Percentiles rank a stretch among this genome's conserved stretches.
These are phyloP conservation scores for Phytophthora sp. DNA, from an alignment of 352 stramenopile genomes.

Conservation along the genomic window DNA sequence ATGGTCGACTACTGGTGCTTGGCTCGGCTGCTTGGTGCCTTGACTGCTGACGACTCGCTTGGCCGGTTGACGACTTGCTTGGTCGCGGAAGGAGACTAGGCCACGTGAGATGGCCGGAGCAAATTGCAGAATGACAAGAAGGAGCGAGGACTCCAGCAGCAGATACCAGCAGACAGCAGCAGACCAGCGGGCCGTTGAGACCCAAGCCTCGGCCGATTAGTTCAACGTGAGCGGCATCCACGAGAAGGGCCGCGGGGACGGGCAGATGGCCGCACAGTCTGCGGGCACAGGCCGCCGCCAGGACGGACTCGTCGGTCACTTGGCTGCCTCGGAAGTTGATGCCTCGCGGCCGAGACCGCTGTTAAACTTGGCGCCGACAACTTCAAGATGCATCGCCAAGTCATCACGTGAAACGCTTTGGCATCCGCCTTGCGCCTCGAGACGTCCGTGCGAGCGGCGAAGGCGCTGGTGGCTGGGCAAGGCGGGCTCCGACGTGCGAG, in stretches of 20 bases:
- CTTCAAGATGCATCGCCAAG: conserved; percentile 13
- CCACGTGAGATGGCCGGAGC: conserved; percentile 5
- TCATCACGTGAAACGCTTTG: conserved; percentile 29
- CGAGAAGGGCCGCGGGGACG: conserved; percentile 4
- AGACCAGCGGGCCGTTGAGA: not conserved
- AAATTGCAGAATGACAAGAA: conserved; percentile 32
- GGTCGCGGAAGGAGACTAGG: no score
- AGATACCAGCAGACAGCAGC: no score
- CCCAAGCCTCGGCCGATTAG: not conserved
- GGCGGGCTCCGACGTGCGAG: no score
- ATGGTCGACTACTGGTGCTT: conserved; percentile 13
- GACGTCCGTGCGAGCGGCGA: no score
- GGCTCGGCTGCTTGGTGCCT: not conserved
- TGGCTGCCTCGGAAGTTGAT: no score
- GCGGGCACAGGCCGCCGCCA: not conserved
- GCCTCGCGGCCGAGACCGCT: no score
- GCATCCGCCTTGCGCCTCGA: not conserved
- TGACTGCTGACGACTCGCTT: no score
- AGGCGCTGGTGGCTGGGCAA: no score
- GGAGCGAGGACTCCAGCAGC: no score
- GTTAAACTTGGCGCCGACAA: conserved; percentile 23
- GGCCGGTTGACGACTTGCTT: no score
- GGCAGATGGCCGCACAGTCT: conserved; percentile 10
- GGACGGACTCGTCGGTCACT: no score
- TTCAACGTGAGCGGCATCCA: conserved; percentile 22